Conservation (phyloP, 371 early-diverging fungal species). For the Mucor racemosus region DNA sequence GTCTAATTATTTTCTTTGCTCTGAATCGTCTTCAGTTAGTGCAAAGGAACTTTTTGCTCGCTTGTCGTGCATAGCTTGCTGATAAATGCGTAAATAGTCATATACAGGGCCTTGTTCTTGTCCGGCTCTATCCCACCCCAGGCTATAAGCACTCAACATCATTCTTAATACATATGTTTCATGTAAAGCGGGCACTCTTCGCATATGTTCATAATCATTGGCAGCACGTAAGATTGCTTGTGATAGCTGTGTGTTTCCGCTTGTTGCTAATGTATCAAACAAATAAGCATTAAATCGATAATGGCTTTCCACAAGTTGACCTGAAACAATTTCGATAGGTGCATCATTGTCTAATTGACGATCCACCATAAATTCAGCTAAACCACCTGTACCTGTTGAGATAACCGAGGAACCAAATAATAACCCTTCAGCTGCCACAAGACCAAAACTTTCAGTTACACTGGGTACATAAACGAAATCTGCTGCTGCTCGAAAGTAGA, state of each 20-base stretch:
- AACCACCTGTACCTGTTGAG: constrained; percentile 61
- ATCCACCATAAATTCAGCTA: constrained; percentile 62
- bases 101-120: constrained; percentile 48
- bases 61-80: constrained; percentile 26
- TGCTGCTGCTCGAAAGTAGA: constrained; percentile 63
- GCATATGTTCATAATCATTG: constrained; percentile 41
- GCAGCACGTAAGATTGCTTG: constrained; percentile 55
- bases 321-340: constrained; percentile 16
- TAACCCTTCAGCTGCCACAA: constrained; percentile 68
- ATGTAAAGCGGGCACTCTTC: constrained; percentile 27
- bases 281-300: constrained; percentile 62
- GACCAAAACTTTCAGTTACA: constrained; percentile 64
- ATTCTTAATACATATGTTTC: constrained; percentile 50
- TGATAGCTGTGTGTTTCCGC: constrained; percentile 22
- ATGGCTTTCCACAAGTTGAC: constrained; percentile 28
- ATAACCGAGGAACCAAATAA: constrained; percentile 66
- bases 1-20: neutral
- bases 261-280: constrained; percentile 42
- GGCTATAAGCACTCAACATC: constrained; percentile 47
- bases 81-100: constrained; percentile 54
- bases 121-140: constrained; percentile 53
- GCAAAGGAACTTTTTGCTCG: constrained; percentile 5
- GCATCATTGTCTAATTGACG: constrained; percentile 30
- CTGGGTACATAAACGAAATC: constrained; percentile 68
- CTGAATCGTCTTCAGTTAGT: neutral